A percentile compares a stretch with the other conserved stretches of the same genome.
Evolutionary conservation across 768 basidiomycete genomes (phyloP).

Genomic region (Strobilomyces echinocephalus): DNA sequence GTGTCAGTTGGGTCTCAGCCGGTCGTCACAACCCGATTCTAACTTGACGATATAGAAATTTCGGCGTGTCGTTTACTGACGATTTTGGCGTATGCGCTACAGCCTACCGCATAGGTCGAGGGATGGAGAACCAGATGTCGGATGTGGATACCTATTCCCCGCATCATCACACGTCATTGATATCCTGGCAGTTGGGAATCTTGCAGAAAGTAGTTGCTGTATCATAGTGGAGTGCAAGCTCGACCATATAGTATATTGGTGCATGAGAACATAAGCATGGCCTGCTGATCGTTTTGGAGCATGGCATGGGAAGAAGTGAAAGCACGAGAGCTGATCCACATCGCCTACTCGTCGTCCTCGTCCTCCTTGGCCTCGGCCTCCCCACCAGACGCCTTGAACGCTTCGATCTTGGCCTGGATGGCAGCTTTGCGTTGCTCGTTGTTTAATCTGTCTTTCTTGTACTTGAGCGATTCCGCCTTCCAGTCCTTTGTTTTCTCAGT

Average conservation of each 20-base stretch:
- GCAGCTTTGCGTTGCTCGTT: conserved; percentile 70
- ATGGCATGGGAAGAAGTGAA: conserved; percentile 4
- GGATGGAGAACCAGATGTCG: conserved; percentile 37
- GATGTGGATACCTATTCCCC: conserved; percentile 40
- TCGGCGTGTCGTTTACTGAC: conserved; percentile 51
- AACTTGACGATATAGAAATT: conserved; percentile 46
- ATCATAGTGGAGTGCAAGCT: conserved; percentile 12
- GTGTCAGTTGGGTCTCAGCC: conserved; percentile 45
- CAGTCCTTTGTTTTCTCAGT: conserved; percentile 88
- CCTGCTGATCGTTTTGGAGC: conserved; percentile 11
- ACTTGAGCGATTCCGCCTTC: conserved; percentile 79
- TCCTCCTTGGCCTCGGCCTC: conserved; percentile 40
- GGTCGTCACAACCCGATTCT: neutral
- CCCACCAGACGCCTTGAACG: conserved; percentile 69
- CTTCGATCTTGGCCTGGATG: conserved; percentile 85
- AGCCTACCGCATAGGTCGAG: conserved; percentile 49
- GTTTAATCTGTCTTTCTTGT: conserved; percentile 64
- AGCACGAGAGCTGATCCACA: neutral
- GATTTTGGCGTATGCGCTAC: conserved; percentile 51
- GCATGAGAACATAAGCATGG: conserved; percentile 20
- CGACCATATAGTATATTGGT: conserved; percentile 7
- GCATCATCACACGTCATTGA: conserved; percentile 33
- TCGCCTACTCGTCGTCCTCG: conserved; percentile 51
- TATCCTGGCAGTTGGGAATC: conserved; percentile 52
- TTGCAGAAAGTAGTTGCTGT: conserved; percentile 38